Evolutionary conservation across 208 protist species (phyloP).

Genomic region (Phytomonas sp.): DNA sequence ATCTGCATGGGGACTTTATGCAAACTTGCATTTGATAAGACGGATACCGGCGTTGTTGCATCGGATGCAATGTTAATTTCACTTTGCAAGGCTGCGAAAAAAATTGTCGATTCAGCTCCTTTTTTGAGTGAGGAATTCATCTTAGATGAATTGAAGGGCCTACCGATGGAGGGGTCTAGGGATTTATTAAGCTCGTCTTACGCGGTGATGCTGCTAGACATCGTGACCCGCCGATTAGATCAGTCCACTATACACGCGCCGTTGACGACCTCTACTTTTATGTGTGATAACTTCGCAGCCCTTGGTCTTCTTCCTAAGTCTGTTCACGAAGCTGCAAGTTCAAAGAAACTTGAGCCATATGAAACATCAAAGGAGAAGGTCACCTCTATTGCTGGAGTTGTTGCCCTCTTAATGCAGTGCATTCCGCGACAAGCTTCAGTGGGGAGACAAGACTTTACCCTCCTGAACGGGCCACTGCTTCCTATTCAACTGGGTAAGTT

Average conservation of each 20-base stretch:
- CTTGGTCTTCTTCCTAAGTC: neutral
- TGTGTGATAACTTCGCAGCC: neutral
- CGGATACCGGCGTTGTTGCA: slow-evolving; percentile 6
- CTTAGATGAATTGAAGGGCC: neutral
- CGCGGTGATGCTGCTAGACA: neutral
- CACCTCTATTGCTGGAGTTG: neutral
- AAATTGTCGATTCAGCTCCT: slow-evolving; percentile 9
- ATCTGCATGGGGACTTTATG: slow-evolving; percentile 18
- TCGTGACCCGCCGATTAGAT: neutral
- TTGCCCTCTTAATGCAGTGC: neutral
- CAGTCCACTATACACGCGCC: neutral
- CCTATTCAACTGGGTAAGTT: slow-evolving; percentile 68
- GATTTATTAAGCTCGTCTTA: slow-evolving; percentile 3
- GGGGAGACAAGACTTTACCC: neutral
- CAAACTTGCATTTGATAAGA: neutral
- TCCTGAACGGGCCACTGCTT: slow-evolving; percentile 19
- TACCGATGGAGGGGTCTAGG: slow-evolving; percentile 13
- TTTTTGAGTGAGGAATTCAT: slow-evolving; percentile 18
- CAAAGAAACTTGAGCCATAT: neutral
- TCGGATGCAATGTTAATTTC: slow-evolving; percentile 13
- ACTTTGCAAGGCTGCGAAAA: slow-evolving; percentile 13
- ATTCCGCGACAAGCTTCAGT: neutral
- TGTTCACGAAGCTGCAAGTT: neutral
- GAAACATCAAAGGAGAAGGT: neutral
- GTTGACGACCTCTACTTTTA: neutral